These are phyloP conservation scores for Dendrocalamus sinicus DNA, from an alignment of 176 grass and related monocot genomes.

Conservation along the genomic window DNA sequence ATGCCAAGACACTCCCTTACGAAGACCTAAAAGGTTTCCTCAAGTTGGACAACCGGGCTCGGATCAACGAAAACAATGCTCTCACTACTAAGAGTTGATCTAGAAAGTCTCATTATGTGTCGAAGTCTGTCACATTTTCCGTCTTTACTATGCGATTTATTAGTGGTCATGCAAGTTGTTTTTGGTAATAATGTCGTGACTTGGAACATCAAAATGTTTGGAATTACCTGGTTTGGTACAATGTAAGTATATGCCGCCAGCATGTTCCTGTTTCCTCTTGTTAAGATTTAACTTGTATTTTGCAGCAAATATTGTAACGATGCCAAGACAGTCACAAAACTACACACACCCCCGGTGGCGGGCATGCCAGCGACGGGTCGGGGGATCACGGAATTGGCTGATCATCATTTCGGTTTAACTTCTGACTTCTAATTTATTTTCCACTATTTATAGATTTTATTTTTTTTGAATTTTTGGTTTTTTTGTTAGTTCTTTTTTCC, in stretches of 20 bases:
- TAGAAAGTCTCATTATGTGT: neutral
- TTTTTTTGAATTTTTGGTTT: too few relatives aligned
- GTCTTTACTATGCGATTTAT: neutral
- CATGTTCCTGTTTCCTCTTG: neutral
- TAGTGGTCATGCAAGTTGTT: neutral
- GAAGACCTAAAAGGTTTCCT: conserved; percentile 81
- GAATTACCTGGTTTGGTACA: neutral
- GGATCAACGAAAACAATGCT: conserved; percentile 88
- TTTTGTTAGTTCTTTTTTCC: too few relatives aligned
- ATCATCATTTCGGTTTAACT: too few relatives aligned
- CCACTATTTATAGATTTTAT: too few relatives aligned
- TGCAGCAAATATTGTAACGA: neutral
- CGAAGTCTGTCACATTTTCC: neutral
- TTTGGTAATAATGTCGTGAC: conserved; percentile 30
- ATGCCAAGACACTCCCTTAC: conserved; percentile 72
- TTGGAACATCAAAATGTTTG: neutral
- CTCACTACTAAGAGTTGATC: conserved; percentile 75
- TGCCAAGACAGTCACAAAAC: too few relatives aligned
- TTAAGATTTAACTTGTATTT: neutral
- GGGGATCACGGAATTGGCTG: too few relatives aligned
- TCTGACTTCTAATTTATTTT: too few relatives aligned
- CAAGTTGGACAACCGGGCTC: too few relatives aligned
- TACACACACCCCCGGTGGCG: too few relatives aligned
- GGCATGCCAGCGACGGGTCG: too few relatives aligned
- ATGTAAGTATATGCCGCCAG: neutral